Percentiles rank a stretch among this genome's conserved stretches.
Evolutionary conservation across 768 basidiomycete genomes (phyloP).

Genomic region (Cubamyces lactineus): DNA sequence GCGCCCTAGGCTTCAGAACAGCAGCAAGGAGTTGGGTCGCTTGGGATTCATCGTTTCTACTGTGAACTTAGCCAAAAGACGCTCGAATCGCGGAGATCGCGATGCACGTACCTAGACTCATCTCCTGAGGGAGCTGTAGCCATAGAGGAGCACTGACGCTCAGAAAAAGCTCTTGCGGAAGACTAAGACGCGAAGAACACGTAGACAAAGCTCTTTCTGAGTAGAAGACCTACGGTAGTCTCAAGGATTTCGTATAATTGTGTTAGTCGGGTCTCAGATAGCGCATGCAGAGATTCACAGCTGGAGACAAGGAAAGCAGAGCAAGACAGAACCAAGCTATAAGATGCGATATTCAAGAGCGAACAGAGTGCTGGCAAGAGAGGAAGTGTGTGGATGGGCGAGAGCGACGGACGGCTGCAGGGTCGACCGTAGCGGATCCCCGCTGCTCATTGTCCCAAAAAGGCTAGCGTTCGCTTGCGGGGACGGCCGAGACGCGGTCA

Average conservation of each 20-base stretch:
- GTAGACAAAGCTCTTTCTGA: neutral
- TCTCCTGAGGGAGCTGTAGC: constrained; percentile 4
- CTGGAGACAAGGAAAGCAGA: neutral
- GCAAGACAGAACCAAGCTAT: neutral
- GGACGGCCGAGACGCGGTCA: constrained; percentile 22
- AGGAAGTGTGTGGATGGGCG: neutral
- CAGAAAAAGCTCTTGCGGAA: too few species aligned
- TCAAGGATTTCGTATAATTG: neutral
- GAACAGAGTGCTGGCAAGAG: neutral
- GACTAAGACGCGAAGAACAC: constrained; percentile 1
- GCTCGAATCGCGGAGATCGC: neutral
- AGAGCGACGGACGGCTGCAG: neutral
- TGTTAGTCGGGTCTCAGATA: neutral
- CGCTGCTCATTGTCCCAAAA: neutral
- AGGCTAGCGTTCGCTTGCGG: constrained; percentile 4
- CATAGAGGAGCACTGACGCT: neutral
- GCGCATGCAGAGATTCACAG: neutral
- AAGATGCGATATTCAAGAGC: neutral
- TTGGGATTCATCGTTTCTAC: constrained; percentile 30
- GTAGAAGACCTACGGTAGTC: neutral
- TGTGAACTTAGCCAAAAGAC: neutral
- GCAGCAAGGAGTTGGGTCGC: constrained; percentile 28
- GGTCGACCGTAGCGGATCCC: neutral
- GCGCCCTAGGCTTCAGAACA: constrained; percentile 18
- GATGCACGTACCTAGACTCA: constrained; percentile 5